These are phyloP conservation scores for Botryotinia narcissicola DNA, from an alignment of 2,329 filamentous ascomycete genomes.

Conservation along the genomic window DNA sequence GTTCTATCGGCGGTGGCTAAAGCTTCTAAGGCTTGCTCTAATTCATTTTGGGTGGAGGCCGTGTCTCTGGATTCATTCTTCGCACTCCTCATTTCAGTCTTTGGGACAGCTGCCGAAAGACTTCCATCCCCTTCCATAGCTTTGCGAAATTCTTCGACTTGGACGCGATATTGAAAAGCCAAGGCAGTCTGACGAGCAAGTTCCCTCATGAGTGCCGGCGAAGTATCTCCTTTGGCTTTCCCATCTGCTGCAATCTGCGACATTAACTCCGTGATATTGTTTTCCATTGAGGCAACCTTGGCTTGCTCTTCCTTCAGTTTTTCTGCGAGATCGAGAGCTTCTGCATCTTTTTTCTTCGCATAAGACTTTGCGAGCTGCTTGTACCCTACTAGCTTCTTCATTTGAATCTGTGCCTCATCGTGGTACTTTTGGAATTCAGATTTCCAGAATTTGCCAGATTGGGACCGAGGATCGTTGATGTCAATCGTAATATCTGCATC, in stretches of 20 bases:
- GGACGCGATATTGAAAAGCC: conserved; percentile 56
- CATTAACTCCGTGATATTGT: conserved; percentile 58
- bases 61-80: conserved; percentile 54
- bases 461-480: conserved; percentile 69
- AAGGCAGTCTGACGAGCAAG: conserved; percentile 57
- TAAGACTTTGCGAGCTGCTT: conserved; percentile 77
- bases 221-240: conserved; percentile 44
- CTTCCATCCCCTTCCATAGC: conserved; percentile 44
- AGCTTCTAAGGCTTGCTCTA: conserved; percentile 51
- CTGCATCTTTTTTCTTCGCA: conserved; percentile 72
- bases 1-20: conserved; percentile 47
- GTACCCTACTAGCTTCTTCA: conserved; percentile 75
- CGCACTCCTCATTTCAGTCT: conserved; percentile 51
- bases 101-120: conserved; percentile 45
- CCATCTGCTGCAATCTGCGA: conserved; percentile 48
- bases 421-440: conserved; percentile 72
- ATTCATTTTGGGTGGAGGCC: conserved; percentile 50
- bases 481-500: conserved; percentile 67
- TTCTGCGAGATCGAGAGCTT: conserved; percentile 63
- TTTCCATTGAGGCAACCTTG: conserved; percentile 63
- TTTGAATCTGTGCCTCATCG: conserved; percentile 67
- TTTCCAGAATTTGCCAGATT: conserved; percentile 79
- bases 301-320: conserved; percentile 67
- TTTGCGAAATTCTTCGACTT: conserved; percentile 58
- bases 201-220: conserved; percentile 50